phyloP scores from a whole-genome alignment of 1,284 basidiomycete species.

The Grifola frondosa region DNA sequence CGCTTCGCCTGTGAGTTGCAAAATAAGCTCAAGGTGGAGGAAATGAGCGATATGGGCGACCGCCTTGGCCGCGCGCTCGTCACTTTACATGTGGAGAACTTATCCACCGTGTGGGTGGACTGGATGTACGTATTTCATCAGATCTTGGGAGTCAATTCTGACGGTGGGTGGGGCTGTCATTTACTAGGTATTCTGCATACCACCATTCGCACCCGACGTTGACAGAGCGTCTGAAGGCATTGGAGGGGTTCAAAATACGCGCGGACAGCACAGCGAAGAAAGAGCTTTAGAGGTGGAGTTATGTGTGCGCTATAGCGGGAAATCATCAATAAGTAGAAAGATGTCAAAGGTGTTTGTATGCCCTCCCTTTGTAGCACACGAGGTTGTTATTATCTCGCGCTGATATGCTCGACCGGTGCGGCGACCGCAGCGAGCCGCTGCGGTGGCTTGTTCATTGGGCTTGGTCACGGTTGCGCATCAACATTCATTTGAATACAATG shows the following conservation, averaged over 20 bases:
- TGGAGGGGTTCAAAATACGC: constrained; percentile 55
- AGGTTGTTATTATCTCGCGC: too few relatives aligned
- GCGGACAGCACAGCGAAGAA: constrained; percentile 28
- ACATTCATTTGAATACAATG: too few relatives aligned
- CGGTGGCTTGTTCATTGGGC: too few relatives aligned
- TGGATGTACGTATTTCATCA: constrained; percentile 63
- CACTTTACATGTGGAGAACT: constrained; percentile 85
- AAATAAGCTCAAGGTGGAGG: constrained; percentile 41
- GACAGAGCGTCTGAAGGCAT: constrained; percentile 78
- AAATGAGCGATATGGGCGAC: constrained; percentile 75
- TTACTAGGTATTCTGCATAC: constrained; percentile 78
- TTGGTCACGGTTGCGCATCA: too few relatives aligned
- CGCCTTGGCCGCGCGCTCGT: constrained; percentile 79
- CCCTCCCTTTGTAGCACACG: too few relatives aligned
- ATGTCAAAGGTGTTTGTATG: too few relatives aligned
- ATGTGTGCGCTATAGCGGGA: not conserved
- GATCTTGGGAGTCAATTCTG: not conserved
- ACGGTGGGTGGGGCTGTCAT: not conserved
- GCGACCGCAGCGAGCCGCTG: too few relatives aligned
- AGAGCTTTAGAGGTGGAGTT: constrained; percentile 21
- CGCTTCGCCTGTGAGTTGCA: constrained; percentile 73
- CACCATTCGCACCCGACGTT: constrained; percentile 93
- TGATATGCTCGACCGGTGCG: too few relatives aligned
- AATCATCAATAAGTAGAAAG: not conserved
- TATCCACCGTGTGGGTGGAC: constrained; percentile 89